Conservation (phyloP, 1,284 basidiomycete genomes). For the Malassezia nana region DNA sequence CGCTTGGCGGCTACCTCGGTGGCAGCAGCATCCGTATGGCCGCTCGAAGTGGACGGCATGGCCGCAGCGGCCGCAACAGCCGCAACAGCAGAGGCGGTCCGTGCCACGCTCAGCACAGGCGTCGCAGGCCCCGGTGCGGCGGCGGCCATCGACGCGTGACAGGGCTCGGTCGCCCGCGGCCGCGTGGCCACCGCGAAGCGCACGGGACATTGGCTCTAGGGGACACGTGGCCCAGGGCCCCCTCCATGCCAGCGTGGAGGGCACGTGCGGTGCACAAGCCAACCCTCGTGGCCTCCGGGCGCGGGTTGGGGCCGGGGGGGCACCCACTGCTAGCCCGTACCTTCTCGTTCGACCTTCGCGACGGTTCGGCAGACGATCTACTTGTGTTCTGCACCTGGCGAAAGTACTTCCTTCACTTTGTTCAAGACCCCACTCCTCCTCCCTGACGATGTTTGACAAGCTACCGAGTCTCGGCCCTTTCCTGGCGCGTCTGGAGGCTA, state of each 20-base stretch:
- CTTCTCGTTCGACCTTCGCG: background rate
- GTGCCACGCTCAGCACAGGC: background rate
- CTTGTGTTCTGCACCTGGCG: background rate
- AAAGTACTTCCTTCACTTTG: background rate
- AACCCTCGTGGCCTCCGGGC: background rate
- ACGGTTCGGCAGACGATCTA: background rate
- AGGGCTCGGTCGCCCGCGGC: background rate
- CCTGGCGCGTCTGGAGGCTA: background rate
- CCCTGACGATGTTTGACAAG: slow-evolving; percentile 2
- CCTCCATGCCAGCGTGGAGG: slow-evolving; percentile 3
- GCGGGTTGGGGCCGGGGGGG: background rate
- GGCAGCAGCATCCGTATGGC: background rate
- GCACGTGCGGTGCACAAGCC: slow-evolving; percentile 18
- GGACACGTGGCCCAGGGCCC: background rate
- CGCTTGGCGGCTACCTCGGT: background rate
- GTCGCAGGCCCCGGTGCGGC: background rate
- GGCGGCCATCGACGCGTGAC: background rate
- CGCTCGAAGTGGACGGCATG: background rate
- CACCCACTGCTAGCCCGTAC: background rate
- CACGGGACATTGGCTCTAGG: background rate
- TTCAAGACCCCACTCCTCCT: background rate
- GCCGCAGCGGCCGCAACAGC: background rate
- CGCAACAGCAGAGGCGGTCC: background rate
- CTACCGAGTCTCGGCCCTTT: background rate
- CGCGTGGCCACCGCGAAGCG: background rate